These are phyloP conservation scores for Fraxinus angustifolia DNA, from an alignment of 305 asterid species.

Conservation along the genomic window DNA sequence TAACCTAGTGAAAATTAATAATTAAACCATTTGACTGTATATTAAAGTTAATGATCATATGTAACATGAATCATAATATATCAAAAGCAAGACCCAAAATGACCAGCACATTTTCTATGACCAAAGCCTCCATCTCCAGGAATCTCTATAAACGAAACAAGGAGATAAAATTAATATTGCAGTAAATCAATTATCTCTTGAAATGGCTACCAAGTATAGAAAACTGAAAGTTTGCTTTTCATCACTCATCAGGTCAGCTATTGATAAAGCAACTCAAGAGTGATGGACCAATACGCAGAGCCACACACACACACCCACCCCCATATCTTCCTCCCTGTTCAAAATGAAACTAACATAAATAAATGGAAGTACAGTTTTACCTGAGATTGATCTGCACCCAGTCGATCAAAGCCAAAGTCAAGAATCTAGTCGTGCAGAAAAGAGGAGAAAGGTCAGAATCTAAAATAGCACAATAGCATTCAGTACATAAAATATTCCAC, in stretches of 20 bases:
- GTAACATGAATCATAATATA: neutral
- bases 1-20: neutral
- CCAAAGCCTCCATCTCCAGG: neutral
- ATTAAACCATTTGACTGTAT: neutral
- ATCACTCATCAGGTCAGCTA: neutral
- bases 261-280: neutral
- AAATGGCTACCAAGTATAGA: neutral
- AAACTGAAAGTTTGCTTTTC: neutral
- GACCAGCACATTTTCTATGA: neutral
- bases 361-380: constrained; percentile 37
- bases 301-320: neutral
- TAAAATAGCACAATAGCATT: constrained; percentile 21
- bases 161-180: neutral
- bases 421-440: constrained; percentile 61
- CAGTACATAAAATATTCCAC: constrained; percentile 7
- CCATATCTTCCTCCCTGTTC: neutral
- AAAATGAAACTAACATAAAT: constrained; percentile 9
- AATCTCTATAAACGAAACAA: neutral
- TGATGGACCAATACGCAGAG: neutral
- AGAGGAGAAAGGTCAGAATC: constrained; percentile 25
- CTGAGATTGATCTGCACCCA: constrained; percentile 96
- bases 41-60: neutral
- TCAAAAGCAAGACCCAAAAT: neutral
- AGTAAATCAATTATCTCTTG: neutral
- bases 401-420: constrained; percentile 92